Evolutionary conservation across 2,329 filamentous ascomycete genomes (phyloP).

Genomic region (Claviceps sp.): DNA sequence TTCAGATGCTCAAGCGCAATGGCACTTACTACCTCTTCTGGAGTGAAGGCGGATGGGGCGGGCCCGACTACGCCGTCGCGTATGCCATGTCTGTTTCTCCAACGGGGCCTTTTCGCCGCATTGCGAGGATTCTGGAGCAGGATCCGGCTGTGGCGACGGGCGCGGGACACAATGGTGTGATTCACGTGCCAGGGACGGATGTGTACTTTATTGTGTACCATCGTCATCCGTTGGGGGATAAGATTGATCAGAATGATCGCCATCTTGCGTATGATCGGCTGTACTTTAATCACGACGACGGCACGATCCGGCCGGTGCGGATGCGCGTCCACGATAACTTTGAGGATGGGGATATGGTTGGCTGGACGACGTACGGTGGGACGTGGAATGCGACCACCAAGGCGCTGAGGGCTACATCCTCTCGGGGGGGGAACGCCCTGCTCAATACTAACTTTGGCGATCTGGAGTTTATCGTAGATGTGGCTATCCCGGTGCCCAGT

Average conservation of each 20-base stretch:
- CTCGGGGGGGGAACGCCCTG: conserved; percentile 13
- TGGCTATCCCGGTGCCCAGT: conserved; percentile 8
- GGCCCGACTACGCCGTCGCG: conserved; percentile 32
- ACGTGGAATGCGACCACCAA: conserved; percentile 7
- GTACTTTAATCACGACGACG: conserved; percentile 27
- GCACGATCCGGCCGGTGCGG: conserved; percentile 26
- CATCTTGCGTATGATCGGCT: conserved; percentile 34
- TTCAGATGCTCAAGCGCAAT: conserved; percentile 31
- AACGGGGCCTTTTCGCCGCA: conserved; percentile 26
- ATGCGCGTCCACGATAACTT: conserved; percentile 33
- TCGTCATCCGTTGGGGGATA: conserved; percentile 28
- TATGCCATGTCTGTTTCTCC: conserved; percentile 28
- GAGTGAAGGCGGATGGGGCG: conserved; percentile 34
- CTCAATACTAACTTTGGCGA: conserved; percentile 25
- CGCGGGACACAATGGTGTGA: conserved; percentile 30
- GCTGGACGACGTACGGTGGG: conserved; percentile 19
- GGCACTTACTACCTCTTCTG: conserved; percentile 33
- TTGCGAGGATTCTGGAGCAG: conserved; percentile 28
- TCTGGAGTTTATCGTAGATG: conserved; percentile 17
- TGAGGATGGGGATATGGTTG: conserved; percentile 23
- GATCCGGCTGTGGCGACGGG: conserved; percentile 26
- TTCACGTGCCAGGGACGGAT: conserved; percentile 31
- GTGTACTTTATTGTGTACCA: conserved; percentile 36
- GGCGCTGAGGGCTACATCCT: conserved; percentile 11
- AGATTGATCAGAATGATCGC: conserved; percentile 29